Evolutionary conservation across 495 filamentous ascomycete species (phyloP).

Genomic region (Aspergillus wentii): DNA sequence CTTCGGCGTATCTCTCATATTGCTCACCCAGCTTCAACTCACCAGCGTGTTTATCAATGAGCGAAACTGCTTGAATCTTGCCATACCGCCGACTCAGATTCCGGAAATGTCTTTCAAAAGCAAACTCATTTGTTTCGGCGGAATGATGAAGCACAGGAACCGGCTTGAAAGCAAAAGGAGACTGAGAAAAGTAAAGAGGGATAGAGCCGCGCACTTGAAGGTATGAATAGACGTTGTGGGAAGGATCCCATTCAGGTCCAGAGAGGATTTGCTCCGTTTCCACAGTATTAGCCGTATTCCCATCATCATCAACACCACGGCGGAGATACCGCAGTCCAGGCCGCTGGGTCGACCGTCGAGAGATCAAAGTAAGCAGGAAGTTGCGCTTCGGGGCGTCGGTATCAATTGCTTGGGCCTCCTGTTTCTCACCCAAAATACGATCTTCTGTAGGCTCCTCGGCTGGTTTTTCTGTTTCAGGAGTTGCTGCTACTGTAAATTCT

Average conservation of each 20-base stretch:
- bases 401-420: constrained; percentile 21
- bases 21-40: constrained; percentile 73
- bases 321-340: constrained; percentile 87
- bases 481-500: constrained; percentile 62
- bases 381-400: constrained; percentile 26
- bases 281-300: constrained; percentile 82
- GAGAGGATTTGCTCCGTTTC: constrained; percentile 93
- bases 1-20: constrained; percentile 61
- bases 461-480: constrained; percentile 4
- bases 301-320: constrained; percentile 85
- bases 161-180: constrained; percentile 88
- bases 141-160: constrained; percentile 77
- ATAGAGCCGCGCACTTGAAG: constrained; percentile 84
- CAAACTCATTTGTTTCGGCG: constrained; percentile 64
- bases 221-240: constrained; percentile 70
- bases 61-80: constrained; percentile 67
- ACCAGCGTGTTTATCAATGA: constrained; percentile 81
- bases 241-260: constrained; percentile 52
- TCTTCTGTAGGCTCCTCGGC: constrained; percentile 22
- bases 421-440: constrained; percentile 26
- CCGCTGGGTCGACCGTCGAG: constrained; percentile 74
- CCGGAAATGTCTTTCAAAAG: constrained; percentile 75
- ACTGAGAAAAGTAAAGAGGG: constrained; percentile 89
- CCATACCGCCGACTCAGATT: constrained; percentile 64
- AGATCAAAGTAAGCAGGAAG: constrained; percentile 82